These are phyloP conservation scores for Grigorovia humatica DNA, from an alignment of 805 yeast species.

Conservation along the genomic window DNA sequence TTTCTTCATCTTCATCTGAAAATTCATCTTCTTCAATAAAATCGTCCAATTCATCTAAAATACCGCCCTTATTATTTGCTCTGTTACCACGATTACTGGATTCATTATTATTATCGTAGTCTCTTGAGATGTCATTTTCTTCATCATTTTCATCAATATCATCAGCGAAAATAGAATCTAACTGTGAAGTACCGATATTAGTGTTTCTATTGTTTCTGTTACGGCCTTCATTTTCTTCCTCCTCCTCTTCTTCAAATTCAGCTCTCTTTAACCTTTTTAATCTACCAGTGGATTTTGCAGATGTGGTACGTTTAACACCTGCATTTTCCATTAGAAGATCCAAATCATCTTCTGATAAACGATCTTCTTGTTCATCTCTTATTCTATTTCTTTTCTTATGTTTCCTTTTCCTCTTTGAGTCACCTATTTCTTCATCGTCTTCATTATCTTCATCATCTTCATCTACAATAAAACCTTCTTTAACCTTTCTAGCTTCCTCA, in stretches of 20 bases:
- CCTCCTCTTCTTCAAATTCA: constrained; percentile 34
- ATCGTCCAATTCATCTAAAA: constrained; percentile 83
- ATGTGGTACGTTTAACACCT: constrained; percentile 48
- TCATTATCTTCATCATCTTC: constrained; percentile 64
- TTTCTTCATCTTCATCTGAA: constrained; percentile 65
- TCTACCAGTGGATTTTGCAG: constrained; percentile 28
- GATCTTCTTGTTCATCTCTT: constrained; percentile 46
- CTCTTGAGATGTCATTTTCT: constrained; percentile 4
- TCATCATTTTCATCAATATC: constrained; percentile 27
- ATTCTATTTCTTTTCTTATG: constrained; percentile 31
- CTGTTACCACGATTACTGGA: constrained; percentile 15
- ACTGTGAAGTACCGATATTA: constrained; percentile 14
- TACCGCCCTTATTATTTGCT: constrained; percentile 26
- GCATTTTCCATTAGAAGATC: constrained; percentile 85
- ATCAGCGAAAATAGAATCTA: constrained; percentile 35
- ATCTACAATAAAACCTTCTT: constrained; percentile 91
- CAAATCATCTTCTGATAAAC: constrained; percentile 88
- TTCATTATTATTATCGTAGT: constrained; percentile 13
- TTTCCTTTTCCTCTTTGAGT: constrained; percentile 28
- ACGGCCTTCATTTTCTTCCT: constrained; percentile 10
- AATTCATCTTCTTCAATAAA: constrained; percentile 96
- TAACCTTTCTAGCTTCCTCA: constrained; percentile 71
- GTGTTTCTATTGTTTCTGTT: constrained; percentile 10
- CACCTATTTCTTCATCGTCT: constrained; percentile 24
- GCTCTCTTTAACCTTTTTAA: constrained; percentile 83